Percentiles rank a stretch among this genome's conserved stretches.
Evolutionary conservation across 2,329 filamentous ascomycete species (phyloP).

Genomic region (Sordariomycetes sp.): DNA sequence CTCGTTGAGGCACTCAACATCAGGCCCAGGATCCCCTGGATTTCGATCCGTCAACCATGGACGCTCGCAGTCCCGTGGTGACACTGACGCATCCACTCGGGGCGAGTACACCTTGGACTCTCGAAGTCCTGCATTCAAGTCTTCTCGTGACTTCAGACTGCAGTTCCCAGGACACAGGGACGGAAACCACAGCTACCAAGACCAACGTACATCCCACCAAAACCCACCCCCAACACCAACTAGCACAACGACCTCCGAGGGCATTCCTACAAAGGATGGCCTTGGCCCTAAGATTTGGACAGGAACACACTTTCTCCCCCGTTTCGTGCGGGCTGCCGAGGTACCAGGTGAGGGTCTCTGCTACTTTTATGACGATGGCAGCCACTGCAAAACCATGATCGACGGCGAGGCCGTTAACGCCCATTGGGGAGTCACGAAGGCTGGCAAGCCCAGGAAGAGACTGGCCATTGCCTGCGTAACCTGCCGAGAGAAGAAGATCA

Average conservation of each 20-base stretch:
- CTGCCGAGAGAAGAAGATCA: constrained; percentile 95
- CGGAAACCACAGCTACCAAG: constrained; percentile 13
- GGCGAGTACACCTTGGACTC: constrained; percentile 37
- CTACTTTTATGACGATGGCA: constrained; percentile 81
- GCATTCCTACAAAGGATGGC: constrained; percentile 44
- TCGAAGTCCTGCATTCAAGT: constrained; percentile 24
- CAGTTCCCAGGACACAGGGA: constrained; percentile 28
- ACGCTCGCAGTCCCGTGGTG: constrained; percentile 23
- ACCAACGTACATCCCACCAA: constrained; percentile 12
- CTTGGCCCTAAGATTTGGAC: constrained; percentile 63
- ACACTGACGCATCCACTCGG: constrained; percentile 17
- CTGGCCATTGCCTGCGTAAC: constrained; percentile 88
- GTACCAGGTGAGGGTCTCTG: constrained; percentile 72
- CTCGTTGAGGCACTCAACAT: constrained; percentile 21
- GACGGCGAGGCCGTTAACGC: constrained; percentile 84
- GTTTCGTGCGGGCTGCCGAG: constrained; percentile 54
- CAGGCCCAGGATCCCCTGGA: constrained; percentile 35
- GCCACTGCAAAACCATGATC: constrained; percentile 72
- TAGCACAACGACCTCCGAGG: constrained; percentile 26
- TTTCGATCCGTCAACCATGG: constrained; percentile 27
- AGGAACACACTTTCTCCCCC: constrained; percentile 56
- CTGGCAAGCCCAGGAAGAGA: constrained; percentile 84
- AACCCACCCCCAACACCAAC: constrained; percentile 18
- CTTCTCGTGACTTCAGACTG: constrained; percentile 22
- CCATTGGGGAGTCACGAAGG: constrained; percentile 89